Evolutionary conservation across 345 rosid species (phyloP), one percentile per base, ranked within the genome.

Genomic region (Boechera retrofracta): DNA sequence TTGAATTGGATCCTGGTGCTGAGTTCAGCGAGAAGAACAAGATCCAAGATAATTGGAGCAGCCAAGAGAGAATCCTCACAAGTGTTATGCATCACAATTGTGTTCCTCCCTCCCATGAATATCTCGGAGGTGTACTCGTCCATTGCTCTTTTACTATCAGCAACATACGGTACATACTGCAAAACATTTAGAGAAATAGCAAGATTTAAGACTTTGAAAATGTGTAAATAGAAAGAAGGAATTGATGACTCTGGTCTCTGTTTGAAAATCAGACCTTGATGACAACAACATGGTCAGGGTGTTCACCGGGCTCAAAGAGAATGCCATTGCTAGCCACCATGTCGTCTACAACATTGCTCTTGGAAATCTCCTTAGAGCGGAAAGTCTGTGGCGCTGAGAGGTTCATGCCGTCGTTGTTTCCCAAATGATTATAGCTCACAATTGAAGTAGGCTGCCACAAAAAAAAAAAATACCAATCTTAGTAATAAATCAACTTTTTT

Each of bases 121-220:
- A 95, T 92, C 86, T 95, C 99, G 3, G 99, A 95, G 4, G 93
- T 91, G 89, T 92, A 95, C 85, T 95, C 99, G 52, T 95, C 99
- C 98, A 93, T 89, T 9, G 99, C 99, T 71, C 98, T 83, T 88
- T 95, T 92, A 87, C 97, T 91, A 79, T 95, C 99, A 1, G 79
- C 98, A 2, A 95, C 97, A 80, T 89, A 93, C 0, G 98, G 97
- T 66, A 93, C 99, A 77, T 93, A 89, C 99, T 92, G 39, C 74
- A 80, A 53, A 6, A 64, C 51, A 38, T 36, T 55, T 60, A 67
- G 7, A 59, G 5, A 28, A 49, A 29, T 3, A 67, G 2, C 54
- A 51, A 51, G 53, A 58, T n/a, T 59, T 2, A 28, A 28, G n/a
- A 60, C 41, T 60, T 32, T 44, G 3, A 57, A 65, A 45, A 36